Conservation (phyloP, 345 rosid genomes). For the Angophora floribunda region DNA sequence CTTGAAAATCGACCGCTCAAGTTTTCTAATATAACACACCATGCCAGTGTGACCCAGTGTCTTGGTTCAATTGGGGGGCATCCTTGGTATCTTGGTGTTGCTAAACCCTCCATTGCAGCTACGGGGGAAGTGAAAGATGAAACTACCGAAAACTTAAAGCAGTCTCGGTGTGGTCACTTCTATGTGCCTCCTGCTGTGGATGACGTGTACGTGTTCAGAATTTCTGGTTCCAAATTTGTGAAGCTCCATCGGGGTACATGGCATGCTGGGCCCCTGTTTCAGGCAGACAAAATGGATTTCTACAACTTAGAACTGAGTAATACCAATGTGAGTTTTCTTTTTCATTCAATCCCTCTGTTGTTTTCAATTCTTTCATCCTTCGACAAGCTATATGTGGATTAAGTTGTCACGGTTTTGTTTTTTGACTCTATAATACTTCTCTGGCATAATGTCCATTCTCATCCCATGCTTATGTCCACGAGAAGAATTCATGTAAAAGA, state of each 20-base stretch:
- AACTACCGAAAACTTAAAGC: neutral
- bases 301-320: conserved; percentile 78
- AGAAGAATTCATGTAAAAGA: neutral
- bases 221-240: conserved; percentile 61
- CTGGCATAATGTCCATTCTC: neutral
- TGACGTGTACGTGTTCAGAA: conserved; percentile 45
- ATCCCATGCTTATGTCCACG: neutral
- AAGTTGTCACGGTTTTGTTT: neutral
- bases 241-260: conserved; percentile 71
- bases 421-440: neutral
- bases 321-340: conserved; percentile 51
- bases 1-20: conserved; percentile 25
- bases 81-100: conserved; percentile 78
- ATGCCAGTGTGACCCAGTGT: conserved; percentile 83
- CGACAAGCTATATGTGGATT: neutral
- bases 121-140: neutral
- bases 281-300: conserved; percentile 47
- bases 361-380: neutral
- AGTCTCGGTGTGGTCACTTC: conserved; percentile 41
- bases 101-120: conserved; percentile 48
- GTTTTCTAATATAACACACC: conserved; percentile 60
- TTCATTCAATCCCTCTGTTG: neutral
- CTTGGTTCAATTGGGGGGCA: conserved; percentile 72
- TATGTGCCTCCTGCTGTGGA: conserved; percentile 57
- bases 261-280: conserved; percentile 80